Base-by-base conservation (phyloP, 164 flowering plant species). In the Aristolochia fimbriata region DNA sequence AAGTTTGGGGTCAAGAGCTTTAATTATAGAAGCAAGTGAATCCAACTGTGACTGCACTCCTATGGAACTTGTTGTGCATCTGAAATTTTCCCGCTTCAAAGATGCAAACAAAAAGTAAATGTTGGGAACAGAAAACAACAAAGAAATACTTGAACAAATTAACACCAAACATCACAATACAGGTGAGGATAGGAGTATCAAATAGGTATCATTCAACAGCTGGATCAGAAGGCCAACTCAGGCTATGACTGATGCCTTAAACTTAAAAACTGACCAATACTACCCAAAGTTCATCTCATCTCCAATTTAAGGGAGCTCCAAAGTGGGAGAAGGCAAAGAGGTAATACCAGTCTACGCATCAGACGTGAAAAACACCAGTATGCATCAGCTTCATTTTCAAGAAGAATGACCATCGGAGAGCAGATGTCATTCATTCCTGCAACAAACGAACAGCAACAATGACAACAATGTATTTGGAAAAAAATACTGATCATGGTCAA, bases 391-490 rank as follows among this genome's bases (percentile, higher is more conserved):
- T 92, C 96, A 68, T 92, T 65, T 61, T 87, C 95, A 33, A 88
- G 59, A 71, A 92, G 92, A 60, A 92, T 73, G 55, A 84, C 70
- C 81, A 88, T 82, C 25, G 98, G 93, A 52, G 96, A 92, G 80
- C 96, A 88, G 31, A 92, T 83, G 69, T 92, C 98, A 73, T 76
- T 88, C 96, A 92, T 92, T 66, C 98, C 98, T 92, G 83, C 23
- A 52, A 52, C 20, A 7, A 52, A 52, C 23, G 11, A n/a, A 52
- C 21, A 19, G 23, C 14, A 27, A 52, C 23, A 52, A 23, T 3
- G 19, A 1, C 21, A 52, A 14, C 60, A 57, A 33, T 21, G 15
- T 15, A 59, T 17, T 17, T 15, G 22, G 41, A 59, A 59, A 59
- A 23, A 15, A 37, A 37, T 10, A 37, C 43, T 37, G 43, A 37